These are phyloP conservation scores for Talaromyces marneffei DNA, from an alignment of 2,329 filamentous ascomycete genomes.

Conservation along the genomic window DNA sequence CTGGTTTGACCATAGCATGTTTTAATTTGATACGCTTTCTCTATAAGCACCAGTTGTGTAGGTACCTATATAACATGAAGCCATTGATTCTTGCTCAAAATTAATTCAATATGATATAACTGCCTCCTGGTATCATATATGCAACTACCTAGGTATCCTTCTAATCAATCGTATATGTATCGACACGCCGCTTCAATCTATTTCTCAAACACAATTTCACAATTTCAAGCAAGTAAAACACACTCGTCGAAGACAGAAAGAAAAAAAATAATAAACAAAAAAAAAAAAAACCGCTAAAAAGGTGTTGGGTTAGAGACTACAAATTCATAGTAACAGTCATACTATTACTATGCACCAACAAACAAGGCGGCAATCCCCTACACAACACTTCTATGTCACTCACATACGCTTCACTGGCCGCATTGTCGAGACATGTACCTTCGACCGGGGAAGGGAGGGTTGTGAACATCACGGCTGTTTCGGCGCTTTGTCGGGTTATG, in stretches of 20 bases:
- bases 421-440: constrained; percentile 66
- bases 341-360: constrained; percentile 79
- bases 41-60: neutral
- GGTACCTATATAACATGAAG: no score
- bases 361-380: constrained; percentile 65
- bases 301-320: constrained; percentile 20
- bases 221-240: neutral
- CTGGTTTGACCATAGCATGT: neutral
- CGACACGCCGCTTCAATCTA: neutral
- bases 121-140: constrained; percentile 3
- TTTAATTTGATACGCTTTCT: neutral
- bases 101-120: neutral
- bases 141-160: neutral
- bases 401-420: constrained; percentile 66
- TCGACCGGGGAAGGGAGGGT: constrained; percentile 76
- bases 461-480: constrained; percentile 75
- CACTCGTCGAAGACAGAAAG: neutral
- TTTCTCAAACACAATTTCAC: neutral
- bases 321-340: constrained; percentile 68
- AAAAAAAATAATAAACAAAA: neutral
- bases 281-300: constrained; percentile 6
- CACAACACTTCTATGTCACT: constrained; percentile 74
- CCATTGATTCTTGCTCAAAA: neutral
- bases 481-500: constrained; percentile 60
- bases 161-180: neutral